These are phyloP conservation scores for Rhodotorula diobovata DNA, from an alignment of 768 basidiomycete genomes.

Conservation along the genomic window DNA sequence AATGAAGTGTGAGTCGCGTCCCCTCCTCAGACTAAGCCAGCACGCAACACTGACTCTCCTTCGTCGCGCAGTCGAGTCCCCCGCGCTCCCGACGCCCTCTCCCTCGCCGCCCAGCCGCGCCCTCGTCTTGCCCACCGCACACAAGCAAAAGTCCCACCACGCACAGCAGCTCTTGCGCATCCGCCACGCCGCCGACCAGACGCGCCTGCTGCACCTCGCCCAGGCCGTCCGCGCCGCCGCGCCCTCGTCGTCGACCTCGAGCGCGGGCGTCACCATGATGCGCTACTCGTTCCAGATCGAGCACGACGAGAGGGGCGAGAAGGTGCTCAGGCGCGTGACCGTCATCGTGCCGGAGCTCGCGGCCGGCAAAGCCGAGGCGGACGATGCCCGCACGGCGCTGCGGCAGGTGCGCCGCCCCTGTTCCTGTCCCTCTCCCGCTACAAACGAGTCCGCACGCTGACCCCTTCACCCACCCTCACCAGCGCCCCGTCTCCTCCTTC, in stretches of 20 bases:
- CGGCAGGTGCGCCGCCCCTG: background rate
- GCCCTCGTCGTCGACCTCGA: background rate
- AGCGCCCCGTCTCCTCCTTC: background rate
- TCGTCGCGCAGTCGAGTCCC: background rate
- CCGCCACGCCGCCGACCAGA: slow-evolving; percentile 11
- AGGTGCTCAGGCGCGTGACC: slow-evolving; percentile 7
- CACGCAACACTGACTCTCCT: background rate
- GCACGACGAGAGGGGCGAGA: background rate
- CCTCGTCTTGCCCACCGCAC: background rate
- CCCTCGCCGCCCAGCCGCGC: background rate
- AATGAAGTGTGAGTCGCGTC: background rate
- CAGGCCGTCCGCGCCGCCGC: background rate
- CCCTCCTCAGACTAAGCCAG: background rate
- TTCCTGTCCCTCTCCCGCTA: background rate
- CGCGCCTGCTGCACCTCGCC: slow-evolving; percentile 4
- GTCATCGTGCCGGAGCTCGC: slow-evolving; percentile 9
- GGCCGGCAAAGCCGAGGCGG: no score
- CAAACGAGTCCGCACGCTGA: no score
- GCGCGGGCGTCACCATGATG: no score
- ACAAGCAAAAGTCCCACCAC: background rate
- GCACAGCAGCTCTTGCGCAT: background rate
- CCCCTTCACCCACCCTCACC: background rate
- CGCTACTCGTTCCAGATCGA: slow-evolving; percentile 8
- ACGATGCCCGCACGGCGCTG: background rate
- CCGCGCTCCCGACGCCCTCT: background rate